phyloP scores from a whole-genome alignment of 1,284 basidiomycete species.

The Vanrija sp. region DNA sequence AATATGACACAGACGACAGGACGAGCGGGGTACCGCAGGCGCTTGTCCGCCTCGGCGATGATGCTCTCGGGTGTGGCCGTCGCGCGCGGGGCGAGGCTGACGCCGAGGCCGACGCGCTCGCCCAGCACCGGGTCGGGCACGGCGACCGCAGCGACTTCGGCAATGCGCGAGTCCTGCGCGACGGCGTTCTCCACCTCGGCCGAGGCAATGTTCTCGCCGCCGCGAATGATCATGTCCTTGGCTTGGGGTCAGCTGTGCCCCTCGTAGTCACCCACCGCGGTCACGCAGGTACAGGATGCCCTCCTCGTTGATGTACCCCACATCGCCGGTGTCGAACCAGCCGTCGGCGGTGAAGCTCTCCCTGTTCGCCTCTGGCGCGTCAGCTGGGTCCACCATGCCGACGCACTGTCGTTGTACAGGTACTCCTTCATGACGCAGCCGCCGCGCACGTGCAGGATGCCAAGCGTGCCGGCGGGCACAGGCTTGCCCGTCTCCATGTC shows the following conservation, averaged over 20 bases:
- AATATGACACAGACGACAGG: constrained; percentile 13
- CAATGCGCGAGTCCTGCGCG: constrained; percentile 28
- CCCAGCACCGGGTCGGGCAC: constrained; percentile 37
- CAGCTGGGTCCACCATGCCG: neutral
- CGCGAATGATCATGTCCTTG: constrained; percentile 41
- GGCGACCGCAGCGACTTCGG: constrained; percentile 35
- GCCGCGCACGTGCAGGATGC: constrained; percentile 36
- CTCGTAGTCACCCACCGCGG: neutral
- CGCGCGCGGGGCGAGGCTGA: constrained; percentile 22
- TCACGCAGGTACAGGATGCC: constrained; percentile 32
- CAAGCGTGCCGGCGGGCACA: constrained; percentile 22
- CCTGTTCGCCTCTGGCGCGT: constrained; percentile 8
- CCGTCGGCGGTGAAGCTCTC: constrained; percentile 29
- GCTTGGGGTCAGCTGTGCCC: neutral
- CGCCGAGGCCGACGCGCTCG: constrained; percentile 37
- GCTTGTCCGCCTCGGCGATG: constrained; percentile 10
- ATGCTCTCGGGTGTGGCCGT: constrained; percentile 7
- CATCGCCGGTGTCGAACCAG: constrained; percentile 46
- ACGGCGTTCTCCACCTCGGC: constrained; percentile 43
- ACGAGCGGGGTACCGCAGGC: constrained; percentile 15
- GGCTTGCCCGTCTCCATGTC: constrained; percentile 24
- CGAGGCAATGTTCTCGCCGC: constrained; percentile 45
- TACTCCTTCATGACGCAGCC: constrained; percentile 45
- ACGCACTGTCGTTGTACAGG: constrained; percentile 11
- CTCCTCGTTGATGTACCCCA: constrained; percentile 32